phyloP scores from a whole-genome alignment of 495 filamentous ascomycete genomes.

The Xylaria palmicola region DNA sequence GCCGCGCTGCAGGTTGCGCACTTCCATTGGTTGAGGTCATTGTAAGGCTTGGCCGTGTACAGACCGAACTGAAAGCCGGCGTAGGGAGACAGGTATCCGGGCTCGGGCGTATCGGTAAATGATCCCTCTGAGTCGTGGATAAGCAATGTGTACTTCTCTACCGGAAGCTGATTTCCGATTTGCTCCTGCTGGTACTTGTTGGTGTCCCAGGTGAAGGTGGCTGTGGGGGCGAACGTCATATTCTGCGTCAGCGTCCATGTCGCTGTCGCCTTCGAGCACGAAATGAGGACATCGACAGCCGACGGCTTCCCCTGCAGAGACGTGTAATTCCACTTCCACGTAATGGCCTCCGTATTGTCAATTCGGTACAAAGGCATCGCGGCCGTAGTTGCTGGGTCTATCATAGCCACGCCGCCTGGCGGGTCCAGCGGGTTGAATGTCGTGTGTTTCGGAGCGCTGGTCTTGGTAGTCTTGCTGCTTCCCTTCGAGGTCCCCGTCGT shows the following conservation, averaged over 20 bases:
- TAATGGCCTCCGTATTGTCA: constrained; percentile 74
- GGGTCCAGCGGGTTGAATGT: constrained; percentile 60
- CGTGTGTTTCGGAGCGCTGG: constrained; percentile 35
- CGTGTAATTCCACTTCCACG: constrained; percentile 95
- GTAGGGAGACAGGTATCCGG: constrained; percentile 71
- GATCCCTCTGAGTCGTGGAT: constrained; percentile 72
- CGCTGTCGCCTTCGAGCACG: constrained; percentile 55
- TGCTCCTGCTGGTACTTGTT: constrained; percentile 61
- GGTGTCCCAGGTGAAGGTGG: constrained; percentile 73
- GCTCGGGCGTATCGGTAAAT: constrained; percentile 58
- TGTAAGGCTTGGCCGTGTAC: constrained; percentile 70
- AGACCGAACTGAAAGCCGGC: constrained; percentile 72
- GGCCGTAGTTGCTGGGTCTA: constrained; percentile 61
- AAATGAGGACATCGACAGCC: constrained; percentile 77
- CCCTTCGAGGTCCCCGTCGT: constrained; percentile 26
- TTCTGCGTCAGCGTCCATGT: constrained; percentile 54
- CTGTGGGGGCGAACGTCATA: constrained; percentile 48
- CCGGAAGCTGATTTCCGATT: constrained; percentile 58
- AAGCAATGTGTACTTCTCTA: constrained; percentile 78
- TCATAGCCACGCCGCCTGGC: constrained; percentile 77
- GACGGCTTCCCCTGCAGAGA: constrained; percentile 74
- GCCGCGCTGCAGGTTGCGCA: constrained; percentile 73
- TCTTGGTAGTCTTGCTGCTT: constrained; percentile 39
- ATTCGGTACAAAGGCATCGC: constrained; percentile 82
- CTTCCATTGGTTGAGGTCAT: constrained; percentile 57